A percentile compares a stretch with the other conserved stretches of the same genome.
These are phyloP conservation scores for Naganishia randhawae DNA, from an alignment of 768 basidiomycete species.

Conservation along the genomic window DNA sequence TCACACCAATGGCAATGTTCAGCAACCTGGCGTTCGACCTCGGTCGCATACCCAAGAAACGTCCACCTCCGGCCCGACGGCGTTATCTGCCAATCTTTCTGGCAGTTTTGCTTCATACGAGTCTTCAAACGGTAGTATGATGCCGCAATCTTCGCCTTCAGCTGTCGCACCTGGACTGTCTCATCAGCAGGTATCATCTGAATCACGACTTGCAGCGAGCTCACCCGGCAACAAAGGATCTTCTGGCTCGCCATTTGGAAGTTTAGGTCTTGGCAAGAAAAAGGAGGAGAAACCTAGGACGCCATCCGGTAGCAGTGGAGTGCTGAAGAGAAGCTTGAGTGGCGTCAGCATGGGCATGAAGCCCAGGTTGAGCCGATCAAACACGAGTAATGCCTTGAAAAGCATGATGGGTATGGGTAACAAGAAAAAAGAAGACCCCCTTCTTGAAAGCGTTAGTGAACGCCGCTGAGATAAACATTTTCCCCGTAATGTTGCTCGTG, in stretches of 20 bases:
- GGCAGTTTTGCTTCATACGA: conserved; percentile 2
- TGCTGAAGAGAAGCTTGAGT: conserved; percentile 13
- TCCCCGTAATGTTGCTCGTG: too few relatives aligned
- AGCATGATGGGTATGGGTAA: background rate
- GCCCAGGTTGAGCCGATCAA: conserved; percentile 4
- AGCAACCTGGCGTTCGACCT: background rate
- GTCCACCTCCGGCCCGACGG: background rate
- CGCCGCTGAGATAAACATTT: background rate
- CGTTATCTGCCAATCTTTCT: background rate
- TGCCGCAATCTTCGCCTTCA: background rate
- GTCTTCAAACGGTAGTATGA: background rate
- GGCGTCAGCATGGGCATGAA: conserved; percentile 15
- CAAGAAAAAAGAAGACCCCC: conserved; percentile 2
- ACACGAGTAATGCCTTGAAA: background rate
- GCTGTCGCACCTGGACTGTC: background rate
- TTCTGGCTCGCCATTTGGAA: conserved; percentile 10
- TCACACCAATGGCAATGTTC: background rate
- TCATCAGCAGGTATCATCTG: background rate
- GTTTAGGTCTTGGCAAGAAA: conserved; percentile 9
- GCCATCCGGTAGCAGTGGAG: background rate
- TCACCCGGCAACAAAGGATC: background rate
- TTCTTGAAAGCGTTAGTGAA: background rate
- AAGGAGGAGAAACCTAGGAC: conserved; percentile 1
- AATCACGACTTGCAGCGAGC: background rate
- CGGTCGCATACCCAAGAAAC: conserved; percentile 10